phyloP scores from a whole-genome alignment of 176 grass and related monocot genomes.

The Bothriochloa decipiens region DNA sequence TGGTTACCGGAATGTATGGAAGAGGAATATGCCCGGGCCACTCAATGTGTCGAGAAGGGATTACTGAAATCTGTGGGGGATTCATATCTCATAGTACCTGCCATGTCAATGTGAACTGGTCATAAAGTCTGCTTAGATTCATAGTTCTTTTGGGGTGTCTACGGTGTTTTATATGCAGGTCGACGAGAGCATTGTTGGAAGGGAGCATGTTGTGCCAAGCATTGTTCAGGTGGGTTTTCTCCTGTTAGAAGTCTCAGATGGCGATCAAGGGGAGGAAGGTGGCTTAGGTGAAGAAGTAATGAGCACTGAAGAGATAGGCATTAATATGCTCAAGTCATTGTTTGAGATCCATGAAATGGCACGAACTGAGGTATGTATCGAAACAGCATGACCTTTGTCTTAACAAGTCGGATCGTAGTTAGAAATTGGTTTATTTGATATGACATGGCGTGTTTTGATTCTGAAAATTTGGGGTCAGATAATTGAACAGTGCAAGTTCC shows the following conservation, averaged over 20 bases:
- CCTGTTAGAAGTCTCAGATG: conserved; percentile 62
- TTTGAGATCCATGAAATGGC: conserved; percentile 84
- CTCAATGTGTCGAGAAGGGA: conserved; percentile 61
- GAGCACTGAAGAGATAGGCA: conserved; percentile 62
- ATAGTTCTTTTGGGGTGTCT: conserved; percentile 6
- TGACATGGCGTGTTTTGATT: conserved; percentile 25
- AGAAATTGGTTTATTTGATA: conserved; percentile 25
- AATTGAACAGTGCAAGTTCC: conserved; percentile 67
- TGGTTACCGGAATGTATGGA: conserved; percentile 73
- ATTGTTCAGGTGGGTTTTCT: conserved; percentile 81
- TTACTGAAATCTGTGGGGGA: conserved; percentile 75
- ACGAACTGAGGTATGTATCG: conserved; percentile 54
- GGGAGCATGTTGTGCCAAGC: conserved; percentile 77
- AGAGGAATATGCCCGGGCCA: conserved; percentile 58
- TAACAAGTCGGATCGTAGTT: background rate
- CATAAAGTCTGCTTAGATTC: conserved; percentile 18
- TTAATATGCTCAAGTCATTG: conserved; percentile 72
- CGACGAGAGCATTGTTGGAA: conserved; percentile 64
- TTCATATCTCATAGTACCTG: conserved; percentile 29
- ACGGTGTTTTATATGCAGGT: conserved; percentile 57
- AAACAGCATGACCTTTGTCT: conserved; percentile 12
- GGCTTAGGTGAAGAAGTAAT: conserved; percentile 41
- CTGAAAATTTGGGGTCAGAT: conserved; percentile 28
- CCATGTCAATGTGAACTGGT: background rate
- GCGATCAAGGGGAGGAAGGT: conserved; percentile 37